Base-by-base conservation (phyloP, 768 basidiomycete genomes). In the Psilocybe subaeruginosa region DNA sequence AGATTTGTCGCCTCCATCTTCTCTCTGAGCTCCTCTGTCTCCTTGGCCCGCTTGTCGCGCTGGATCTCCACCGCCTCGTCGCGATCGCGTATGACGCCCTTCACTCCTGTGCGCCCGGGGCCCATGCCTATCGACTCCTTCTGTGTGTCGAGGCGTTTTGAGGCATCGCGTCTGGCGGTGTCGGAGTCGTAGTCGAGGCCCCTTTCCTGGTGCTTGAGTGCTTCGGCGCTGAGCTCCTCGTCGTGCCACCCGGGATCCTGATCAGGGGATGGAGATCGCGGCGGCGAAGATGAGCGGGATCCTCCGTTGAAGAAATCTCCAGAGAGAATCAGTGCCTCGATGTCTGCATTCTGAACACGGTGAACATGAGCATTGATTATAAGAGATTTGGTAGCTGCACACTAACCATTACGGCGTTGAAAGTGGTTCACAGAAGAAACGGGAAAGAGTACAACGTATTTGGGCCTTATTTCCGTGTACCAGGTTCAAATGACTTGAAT, bases 41-140 rank as follows among this genome's bases (percentile, higher is more conserved):
- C 87, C 16, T 72, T 75, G 3, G 78, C 78, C 9, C 78, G 78
- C 64, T 82, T 84, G 27, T 82, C 80, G n/a, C 83, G 81, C 53
- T 82, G 78, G 19, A 86, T 69, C 53, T 78, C 73, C 23, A 77
- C 80, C 3, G 91, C 91, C 68, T 95, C 93, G 60, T 87, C 79
- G 31, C 85, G 82, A 74, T 95, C 93, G 29, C 92, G 84, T 59
- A 95, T 91, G 60, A 95, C 93, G 27, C 93, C 92, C 66, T 95
- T 95, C 50, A 94, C 93, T 19, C 93, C 93, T 4, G 93, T 95
- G 29, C 93, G 81, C 3, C 92, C 92, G 8, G 90, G 90, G 3
- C 89, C 91, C 89, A 93, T 90, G 8, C 93, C 91, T 53, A 93
- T 92, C 11, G 88, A 87, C 57, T 89, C 85, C 8, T 67, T 51